These are phyloP conservation scores for Patellifolia procumbens DNA, from an alignment of 179 eudicot species.

Conservation along the genomic window DNA sequence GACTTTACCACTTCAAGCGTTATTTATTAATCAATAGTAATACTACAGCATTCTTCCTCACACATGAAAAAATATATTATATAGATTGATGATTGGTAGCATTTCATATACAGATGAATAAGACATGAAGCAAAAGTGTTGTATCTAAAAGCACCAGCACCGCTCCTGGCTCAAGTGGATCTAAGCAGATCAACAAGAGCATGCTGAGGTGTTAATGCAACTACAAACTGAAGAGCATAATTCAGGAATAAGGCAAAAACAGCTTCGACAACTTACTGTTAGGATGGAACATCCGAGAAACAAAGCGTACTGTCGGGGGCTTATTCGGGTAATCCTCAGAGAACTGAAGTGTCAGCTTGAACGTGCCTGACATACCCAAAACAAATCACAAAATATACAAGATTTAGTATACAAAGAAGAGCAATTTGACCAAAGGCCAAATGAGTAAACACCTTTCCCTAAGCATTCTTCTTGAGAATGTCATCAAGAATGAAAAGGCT, in stretches of 20 bases:
- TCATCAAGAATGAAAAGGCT: not conserved
- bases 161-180: not conserved
- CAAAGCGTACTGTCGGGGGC: conserved; percentile 83
- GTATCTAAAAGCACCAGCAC: not conserved
- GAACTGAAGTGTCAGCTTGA: conserved; percentile 76
- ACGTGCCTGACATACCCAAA: conserved; percentile 56
- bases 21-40: not conserved
- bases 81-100: not conserved
- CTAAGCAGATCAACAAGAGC: not conserved
- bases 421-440: not conserved
- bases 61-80: not conserved
- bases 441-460: not conserved
- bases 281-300: conserved; percentile 86
- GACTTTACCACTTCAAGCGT: not conserved
- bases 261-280: conserved; percentile 51
- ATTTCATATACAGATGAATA: not conserved
- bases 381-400: conserved; percentile 12
- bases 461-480: not conserved
- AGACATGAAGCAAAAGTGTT: not conserved
- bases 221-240: not conserved
- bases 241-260: not conserved
- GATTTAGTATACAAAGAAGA: too few relatives aligned
- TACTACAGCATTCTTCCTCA: not conserved
- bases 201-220: not conserved
- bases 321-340: conserved; percentile 78